Conservation (phyloP, 2,329 filamentous ascomycete genomes). For the Talaromyces sp. region DNA sequence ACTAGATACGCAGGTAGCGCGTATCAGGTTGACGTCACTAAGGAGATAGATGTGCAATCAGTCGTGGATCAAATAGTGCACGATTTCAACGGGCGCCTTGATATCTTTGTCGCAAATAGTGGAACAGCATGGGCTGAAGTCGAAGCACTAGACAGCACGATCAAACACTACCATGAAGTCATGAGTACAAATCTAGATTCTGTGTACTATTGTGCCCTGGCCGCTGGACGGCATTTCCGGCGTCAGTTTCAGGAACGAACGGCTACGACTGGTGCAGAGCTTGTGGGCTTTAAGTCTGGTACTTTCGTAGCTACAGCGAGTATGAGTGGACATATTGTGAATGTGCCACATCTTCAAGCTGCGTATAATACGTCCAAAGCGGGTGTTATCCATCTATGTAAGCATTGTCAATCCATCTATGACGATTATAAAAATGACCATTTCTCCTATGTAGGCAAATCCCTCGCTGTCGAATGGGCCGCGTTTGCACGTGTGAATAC, state of each 20-base stretch:
- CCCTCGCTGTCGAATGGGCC: not conserved
- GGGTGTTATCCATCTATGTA: constrained; percentile 51
- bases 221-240: not conserved
- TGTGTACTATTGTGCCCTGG: not conserved
- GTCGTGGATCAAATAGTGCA: not conserved
- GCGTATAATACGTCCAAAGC: constrained; percentile 59
- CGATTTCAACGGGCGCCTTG: constrained; percentile 11
- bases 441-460: not conserved
- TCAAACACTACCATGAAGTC: constrained; percentile 24
- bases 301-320: constrained; percentile 49
- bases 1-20: not conserved
- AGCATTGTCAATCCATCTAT: constrained; percentile 41
- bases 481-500: not conserved
- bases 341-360: constrained; percentile 53
- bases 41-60: not conserved
- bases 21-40: not conserved
- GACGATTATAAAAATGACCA: not conserved
- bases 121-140: constrained; percentile 12
- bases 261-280: not conserved
- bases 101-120: constrained; percentile 14
- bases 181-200: not conserved
- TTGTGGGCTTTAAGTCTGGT: not conserved
- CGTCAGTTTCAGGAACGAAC: not conserved
- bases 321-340: constrained; percentile 52
- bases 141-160: constrained; percentile 1